Conservation (phyloP, 2,329 filamentous ascomycete species). For the Colletotrichum trifolii region DNA sequence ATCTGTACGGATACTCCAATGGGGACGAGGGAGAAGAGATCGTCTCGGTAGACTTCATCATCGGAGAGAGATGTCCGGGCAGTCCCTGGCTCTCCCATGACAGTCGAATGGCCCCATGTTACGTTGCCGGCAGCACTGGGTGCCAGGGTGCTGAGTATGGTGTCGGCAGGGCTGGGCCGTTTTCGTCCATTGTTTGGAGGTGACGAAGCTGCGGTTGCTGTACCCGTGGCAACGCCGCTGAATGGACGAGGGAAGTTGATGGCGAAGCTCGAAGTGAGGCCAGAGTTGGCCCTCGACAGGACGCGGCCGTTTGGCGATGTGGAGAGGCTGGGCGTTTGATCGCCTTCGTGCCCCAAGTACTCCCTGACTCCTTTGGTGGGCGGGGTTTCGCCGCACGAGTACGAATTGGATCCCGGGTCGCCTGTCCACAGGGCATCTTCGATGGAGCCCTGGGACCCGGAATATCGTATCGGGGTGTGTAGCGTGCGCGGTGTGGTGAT, state of each 20-base stretch:
- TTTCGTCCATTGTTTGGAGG: conserved; percentile 60
- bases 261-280: conserved; percentile 65
- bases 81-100: conserved; percentile 57
- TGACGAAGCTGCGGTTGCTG: conserved; percentile 51
- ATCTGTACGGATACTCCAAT: conserved; percentile 64
- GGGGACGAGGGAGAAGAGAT: conserved; percentile 59
- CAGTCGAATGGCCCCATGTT: conserved; percentile 60
- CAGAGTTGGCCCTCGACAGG: conserved; percentile 65
- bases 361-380: conserved; percentile 61
- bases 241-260: conserved; percentile 64
- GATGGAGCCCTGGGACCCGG: conserved; percentile 64
- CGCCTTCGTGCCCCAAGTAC: conserved; percentile 54
- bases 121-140: conserved; percentile 57
- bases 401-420: conserved; percentile 67
- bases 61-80: conserved; percentile 65
- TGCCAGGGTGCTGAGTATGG: conserved; percentile 65
- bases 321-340: conserved; percentile 64
- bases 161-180: conserved; percentile 71
- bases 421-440: conserved; percentile 64
- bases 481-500: conserved; percentile 68
- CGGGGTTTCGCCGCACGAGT: conserved; percentile 71
- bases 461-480: conserved; percentile 65
- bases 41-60: conserved; percentile 61
- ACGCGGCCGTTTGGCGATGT: conserved; percentile 68
- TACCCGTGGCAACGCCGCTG: conserved; percentile 43